A percentile compares a stretch with the other conserved stretches of the same genome.
phyloP scores from a whole-genome alignment of 2,329 filamentous ascomycete species.

The Talaromyces sp. region DNA sequence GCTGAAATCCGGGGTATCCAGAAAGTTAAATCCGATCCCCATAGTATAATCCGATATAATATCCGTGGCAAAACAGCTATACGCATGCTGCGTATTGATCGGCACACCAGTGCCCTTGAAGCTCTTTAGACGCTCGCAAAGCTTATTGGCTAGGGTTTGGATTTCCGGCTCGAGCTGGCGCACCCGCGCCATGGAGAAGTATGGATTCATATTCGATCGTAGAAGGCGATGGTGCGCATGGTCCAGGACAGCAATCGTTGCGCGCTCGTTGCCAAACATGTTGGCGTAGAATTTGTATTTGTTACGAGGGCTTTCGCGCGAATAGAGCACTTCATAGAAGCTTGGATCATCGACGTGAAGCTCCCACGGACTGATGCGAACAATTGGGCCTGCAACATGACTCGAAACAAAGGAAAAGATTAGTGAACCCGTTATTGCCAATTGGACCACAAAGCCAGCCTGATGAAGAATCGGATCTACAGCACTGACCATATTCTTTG shows the following conservation, averaged over 20 bases:
- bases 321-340: slow-evolving; percentile 31
- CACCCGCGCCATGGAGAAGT: slow-evolving; percentile 33
- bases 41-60: slow-evolving; percentile 46
- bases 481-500: slow-evolving; percentile 26
- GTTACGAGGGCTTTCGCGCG: slow-evolving; percentile 30
- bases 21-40: slow-evolving; percentile 30
- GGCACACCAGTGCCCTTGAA: slow-evolving; percentile 21
- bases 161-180: slow-evolving; percentile 25
- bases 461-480: slow-evolving; percentile 20
- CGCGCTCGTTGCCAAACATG: slow-evolving; percentile 28
- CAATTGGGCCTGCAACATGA: slow-evolving; percentile 29
- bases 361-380: slow-evolving; percentile 32
- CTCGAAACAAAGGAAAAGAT: background rate
- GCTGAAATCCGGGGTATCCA: slow-evolving; percentile 31
- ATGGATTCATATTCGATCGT: slow-evolving; percentile 34
- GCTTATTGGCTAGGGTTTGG: slow-evolving; percentile 25
- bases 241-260: slow-evolving; percentile 32
- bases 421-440: background rate
- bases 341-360: slow-evolving; percentile 32
- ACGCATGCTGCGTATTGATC: slow-evolving; percentile 29
- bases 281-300: slow-evolving; percentile 29
- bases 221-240: slow-evolving; percentile 32
- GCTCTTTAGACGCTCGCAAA: slow-evolving; percentile 24
- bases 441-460: background rate
- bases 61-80: slow-evolving; percentile 44